Conservation (phyloP, 2,329 filamentous ascomycete genomes). For the Penicillium sp. region DNA sequence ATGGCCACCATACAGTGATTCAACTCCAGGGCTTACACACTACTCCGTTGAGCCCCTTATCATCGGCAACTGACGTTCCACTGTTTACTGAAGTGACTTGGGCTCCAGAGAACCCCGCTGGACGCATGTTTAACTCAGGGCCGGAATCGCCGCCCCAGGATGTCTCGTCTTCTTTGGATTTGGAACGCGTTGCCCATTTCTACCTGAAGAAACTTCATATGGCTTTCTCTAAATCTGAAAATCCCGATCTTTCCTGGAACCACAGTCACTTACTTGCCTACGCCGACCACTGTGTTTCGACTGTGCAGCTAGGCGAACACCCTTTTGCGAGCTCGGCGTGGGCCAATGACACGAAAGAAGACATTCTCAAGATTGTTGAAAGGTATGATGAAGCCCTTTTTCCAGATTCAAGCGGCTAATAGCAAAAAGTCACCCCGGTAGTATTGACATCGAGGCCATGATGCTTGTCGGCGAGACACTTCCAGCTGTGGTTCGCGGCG, state of each 20-base stretch:
- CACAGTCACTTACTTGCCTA: slow-evolving; percentile 15
- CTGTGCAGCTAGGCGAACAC: slow-evolving; percentile 10
- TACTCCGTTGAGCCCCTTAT: slow-evolving; percentile 15
- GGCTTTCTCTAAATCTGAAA: slow-evolving; percentile 1
- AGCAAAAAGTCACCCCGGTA: slow-evolving; percentile 8
- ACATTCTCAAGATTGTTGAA: slow-evolving; percentile 8
- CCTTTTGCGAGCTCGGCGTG: slow-evolving; percentile 10
- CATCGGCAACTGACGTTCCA: slow-evolving; percentile 13
- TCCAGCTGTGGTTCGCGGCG: slow-evolving; percentile 30
- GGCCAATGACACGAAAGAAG: slow-evolving; percentile 8
- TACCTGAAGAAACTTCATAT: slow-evolving; percentile 12
- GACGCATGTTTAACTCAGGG: background rate
- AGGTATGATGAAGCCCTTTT: slow-evolving; percentile 6
- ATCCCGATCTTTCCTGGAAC: slow-evolving; percentile 1
- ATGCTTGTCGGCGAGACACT: slow-evolving; percentile 31
- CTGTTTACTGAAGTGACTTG: slow-evolving; percentile 20
- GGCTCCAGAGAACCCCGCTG: slow-evolving; percentile 13
- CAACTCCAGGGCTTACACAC: slow-evolving; percentile 22
- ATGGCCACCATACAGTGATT: slow-evolving; percentile 13
- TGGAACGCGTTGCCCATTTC: slow-evolving; percentile 19
- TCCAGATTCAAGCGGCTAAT: too few relatives aligned
- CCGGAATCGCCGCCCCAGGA: background rate
- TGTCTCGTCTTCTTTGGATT: slow-evolving; percentile 1
- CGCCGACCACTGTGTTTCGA: slow-evolving; percentile 7
- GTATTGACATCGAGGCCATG: slow-evolving; percentile 11